Base-by-base conservation (phyloP, 1,139 yeast genomes). In the Lizanozyma gosingica region DNA sequence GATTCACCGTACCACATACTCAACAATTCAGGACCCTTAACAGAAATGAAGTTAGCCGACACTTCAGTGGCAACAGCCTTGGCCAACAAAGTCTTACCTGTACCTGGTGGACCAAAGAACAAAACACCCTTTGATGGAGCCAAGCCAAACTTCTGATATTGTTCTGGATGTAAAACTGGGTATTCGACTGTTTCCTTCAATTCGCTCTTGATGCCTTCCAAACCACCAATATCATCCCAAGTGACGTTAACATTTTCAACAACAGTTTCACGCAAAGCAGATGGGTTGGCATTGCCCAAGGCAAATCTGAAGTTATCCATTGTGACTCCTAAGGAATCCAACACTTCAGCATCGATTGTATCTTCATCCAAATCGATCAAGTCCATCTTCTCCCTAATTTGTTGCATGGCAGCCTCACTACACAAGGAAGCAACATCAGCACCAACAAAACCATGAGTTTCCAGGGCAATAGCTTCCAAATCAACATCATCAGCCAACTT, bases 1-100 rank as follows among this genome's bases (percentile, higher is more conserved):
- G 96, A 86, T 69, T 92, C 97, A 75, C 98, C 98, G 61, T 87
- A 88, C 95, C 96, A 92, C 97, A 90, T 92, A 67, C 95, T 85
- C 58, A 92, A 77, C 59, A 90, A 77, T 67, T 92, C 97, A 34
- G 98, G 97, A 53, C 97, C 97, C 67, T 90, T 90, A 45, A 92
- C 97, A 39, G 95, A 84, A 50, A 92, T 90, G 66, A 92, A 92
- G 64, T 90, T 92, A 37, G 97, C 97, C 43, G 95, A 83, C 35
- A 88, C 97, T 63, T 92, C 97, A 42, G 97, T 90, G 38, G 98
- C 97, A 52, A 92, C 97, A 39, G 98, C 98, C 67, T 92, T 92
- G 37, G 98, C 98, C 54, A 92, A 76, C 57, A 92, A 73, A 4
- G 98, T 90, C 68, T 90, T 90, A 86, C 98, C 98, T 49, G 97